Base-by-base conservation (phyloP, 176 grass and related monocot species). In the Carex cristatella region DNA sequence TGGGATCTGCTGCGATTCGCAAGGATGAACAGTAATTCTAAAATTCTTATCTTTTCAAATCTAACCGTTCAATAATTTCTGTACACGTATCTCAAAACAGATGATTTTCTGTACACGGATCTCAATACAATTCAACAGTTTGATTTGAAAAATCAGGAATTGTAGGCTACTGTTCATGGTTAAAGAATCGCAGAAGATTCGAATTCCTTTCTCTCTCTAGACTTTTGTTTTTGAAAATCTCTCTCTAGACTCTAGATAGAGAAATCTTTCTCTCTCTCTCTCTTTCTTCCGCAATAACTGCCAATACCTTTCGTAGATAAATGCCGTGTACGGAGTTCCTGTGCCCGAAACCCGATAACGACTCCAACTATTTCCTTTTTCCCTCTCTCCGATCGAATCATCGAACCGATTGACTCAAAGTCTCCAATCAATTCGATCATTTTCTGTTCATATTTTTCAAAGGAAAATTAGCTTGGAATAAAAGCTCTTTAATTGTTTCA, bases 261-360 rank as follows among this genome's bases (percentile, higher is more conserved):
- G 42, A 81, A 46, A 60, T 4, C 56, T 67, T 62, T 42, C 71
- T 67, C 69, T 42, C 71, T 28, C 60, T 27, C 18, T 72, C 15
- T 37, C 64, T 48, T 2, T n/a, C 61, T 10, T 8, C 2, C 62
- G 35, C 85, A 44, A 18, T 63, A 64, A 79, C 65, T 77, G 40
- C 84, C 31, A 79, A 79, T 35, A n/a, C 64, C 83, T 72, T n/a
- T n/a, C 18, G 14, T 42, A 2, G 56, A 82, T 44, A 85, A 77
- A 76, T 77, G 19, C 59, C 37, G 72, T 7, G 61, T 88, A 5
- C 65, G n/a, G 62, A 4, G 54, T 85, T 27, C 64, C 54, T 38
- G 61, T 59, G 60, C 11, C 81, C 72, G 11, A 80, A 38, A 31
- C 53, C 30, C 53, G 74, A 35, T 32, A 18, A 79, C 49, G 44